Evolutionary conservation across 2,329 filamentous ascomycete species (phyloP).

Genomic region (Diaporthe ampelina): DNA sequence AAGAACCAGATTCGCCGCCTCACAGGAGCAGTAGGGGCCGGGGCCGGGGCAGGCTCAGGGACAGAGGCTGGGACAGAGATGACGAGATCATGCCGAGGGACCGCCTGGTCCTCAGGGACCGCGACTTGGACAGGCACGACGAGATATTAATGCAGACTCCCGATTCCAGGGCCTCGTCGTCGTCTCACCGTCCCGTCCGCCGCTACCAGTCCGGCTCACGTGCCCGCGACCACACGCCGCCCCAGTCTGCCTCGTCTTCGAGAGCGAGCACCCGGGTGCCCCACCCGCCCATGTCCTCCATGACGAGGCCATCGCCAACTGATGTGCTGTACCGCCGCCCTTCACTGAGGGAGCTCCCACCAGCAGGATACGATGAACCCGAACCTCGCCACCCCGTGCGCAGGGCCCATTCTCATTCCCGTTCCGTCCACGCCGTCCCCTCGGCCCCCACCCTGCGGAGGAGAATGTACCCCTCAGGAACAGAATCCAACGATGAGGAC

Average conservation of each 20-base stretch:
- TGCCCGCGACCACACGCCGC: constrained; percentile 37
- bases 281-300: constrained; percentile 48
- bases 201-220: constrained; percentile 35
- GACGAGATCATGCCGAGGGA: neutral
- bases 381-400: constrained; percentile 49
- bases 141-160: constrained; percentile 39
- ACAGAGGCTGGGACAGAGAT: constrained; percentile 13
- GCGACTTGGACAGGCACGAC: constrained; percentile 33
- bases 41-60: neutral
- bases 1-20: constrained; percentile 48
- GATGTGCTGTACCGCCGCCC: constrained; percentile 43
- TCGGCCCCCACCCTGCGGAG: constrained; percentile 55
- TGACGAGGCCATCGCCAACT: constrained; percentile 45
- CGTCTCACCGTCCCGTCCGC: constrained; percentile 36
- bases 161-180: constrained; percentile 41
- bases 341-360: constrained; percentile 31
- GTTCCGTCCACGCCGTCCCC: constrained; percentile 43
- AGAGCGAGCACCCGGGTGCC: constrained; percentile 49
- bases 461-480: constrained; percentile 51
- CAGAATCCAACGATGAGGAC: constrained; percentile 54
- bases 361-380: constrained; percentile 46
- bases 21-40: constrained; percentile 48
- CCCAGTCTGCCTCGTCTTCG: constrained; percentile 45
- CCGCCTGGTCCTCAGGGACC: constrained; percentile 10
- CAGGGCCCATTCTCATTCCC: constrained; percentile 45